Percentiles rank a stretch among this genome's conserved stretches.
phyloP scores from a whole-genome alignment of 2,329 filamentous ascomycete genomes.

The Dactylellina haptotyla region DNA sequence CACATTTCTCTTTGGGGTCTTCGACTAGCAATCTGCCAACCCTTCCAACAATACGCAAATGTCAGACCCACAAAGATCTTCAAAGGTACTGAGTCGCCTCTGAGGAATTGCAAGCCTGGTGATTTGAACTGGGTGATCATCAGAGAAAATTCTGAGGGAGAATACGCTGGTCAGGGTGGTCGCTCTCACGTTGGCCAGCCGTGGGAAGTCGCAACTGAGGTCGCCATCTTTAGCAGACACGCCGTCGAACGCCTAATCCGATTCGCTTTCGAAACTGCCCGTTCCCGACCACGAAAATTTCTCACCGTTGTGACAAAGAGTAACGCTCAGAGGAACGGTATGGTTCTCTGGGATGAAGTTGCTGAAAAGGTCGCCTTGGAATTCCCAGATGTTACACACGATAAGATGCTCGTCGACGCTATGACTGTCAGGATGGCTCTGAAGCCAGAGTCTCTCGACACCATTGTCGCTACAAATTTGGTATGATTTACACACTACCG shows the following conservation, averaged over 20 bases:
- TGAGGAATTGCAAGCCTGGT: conserved; percentile 67
- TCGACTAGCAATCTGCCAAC: conserved; percentile 73
- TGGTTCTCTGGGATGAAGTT: conserved; percentile 76
- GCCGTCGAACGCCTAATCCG: conserved; percentile 70
- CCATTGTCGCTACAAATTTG: conserved; percentile 71
- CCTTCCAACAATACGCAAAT: conserved; percentile 76
- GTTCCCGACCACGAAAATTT: conserved; percentile 68
- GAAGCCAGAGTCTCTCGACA: conserved; percentile 70
- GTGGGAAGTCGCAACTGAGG: conserved; percentile 72
- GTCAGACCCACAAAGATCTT: conserved; percentile 73
- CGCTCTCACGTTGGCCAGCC: conserved; percentile 69
- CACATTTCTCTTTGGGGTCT: conserved; percentile 75
- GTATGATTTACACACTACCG: conserved; percentile 2
- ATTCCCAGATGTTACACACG: conserved; percentile 70
- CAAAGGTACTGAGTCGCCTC: conserved; percentile 69
- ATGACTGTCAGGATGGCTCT: conserved; percentile 68
- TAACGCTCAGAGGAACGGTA: conserved; percentile 73
- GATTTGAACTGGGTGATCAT: conserved; percentile 75
- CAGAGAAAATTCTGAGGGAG: conserved; percentile 74
- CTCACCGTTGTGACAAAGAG: conserved; percentile 74
- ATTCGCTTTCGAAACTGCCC: conserved; percentile 72
- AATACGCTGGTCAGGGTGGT: conserved; percentile 74
- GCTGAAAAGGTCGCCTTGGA: conserved; percentile 68
- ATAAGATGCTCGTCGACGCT: conserved; percentile 71
- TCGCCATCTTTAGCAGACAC: conserved; percentile 72